Evolutionary conservation across 2,329 filamentous ascomycete species (phyloP), one percentile per base, ranked within the genome.

Genomic region (Botryotinia globosa): DNA sequence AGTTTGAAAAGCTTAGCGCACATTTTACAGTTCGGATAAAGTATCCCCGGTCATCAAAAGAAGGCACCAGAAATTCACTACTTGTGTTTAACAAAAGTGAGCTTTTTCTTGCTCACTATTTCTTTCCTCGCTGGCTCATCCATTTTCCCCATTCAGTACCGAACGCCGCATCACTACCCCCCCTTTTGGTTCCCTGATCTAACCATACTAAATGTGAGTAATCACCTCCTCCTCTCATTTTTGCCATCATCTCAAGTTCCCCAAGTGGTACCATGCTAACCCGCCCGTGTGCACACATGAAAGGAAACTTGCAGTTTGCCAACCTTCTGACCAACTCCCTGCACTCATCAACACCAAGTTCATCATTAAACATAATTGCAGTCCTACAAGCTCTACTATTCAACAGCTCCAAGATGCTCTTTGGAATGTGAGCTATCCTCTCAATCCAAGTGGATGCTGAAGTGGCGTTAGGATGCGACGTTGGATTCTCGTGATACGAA

Each of bases 341-440:
- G 76, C 93, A 95, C 75, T 93, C 85, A 0, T 84, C 81, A 0
- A 80, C 75, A 0, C 84, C 85, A 12, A 96, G 82, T 9, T 83
- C 79, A 78, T 97, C 93, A 77, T 95, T 95, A 82, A 97, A 97
- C 92, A 94, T 95, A 80, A 96, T 90, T 3, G 93, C 92, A 58
- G 91, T 93, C 70, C 92, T 86, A 78, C 93, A 96, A 1, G 93
- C 89, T 72, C 91, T 87, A 0, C 92, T 94, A 78, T 94, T 91
- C 7, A 95, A 82, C 79, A 95, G 82, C 44, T 97, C 92, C 6
- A 97, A 77, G 20, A 98, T 89, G 0, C 91, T 91, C 39, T 86
- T 84, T 0, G 95, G 94, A 77, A 93, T 97, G 3, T 85, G 85
- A 44, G 89, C 87, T 58, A 97, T 88, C 9, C 84, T 84, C 1